Evolutionary conservation across 257 asterid species (phyloP).

Genomic region (Mentha longifolia): DNA sequence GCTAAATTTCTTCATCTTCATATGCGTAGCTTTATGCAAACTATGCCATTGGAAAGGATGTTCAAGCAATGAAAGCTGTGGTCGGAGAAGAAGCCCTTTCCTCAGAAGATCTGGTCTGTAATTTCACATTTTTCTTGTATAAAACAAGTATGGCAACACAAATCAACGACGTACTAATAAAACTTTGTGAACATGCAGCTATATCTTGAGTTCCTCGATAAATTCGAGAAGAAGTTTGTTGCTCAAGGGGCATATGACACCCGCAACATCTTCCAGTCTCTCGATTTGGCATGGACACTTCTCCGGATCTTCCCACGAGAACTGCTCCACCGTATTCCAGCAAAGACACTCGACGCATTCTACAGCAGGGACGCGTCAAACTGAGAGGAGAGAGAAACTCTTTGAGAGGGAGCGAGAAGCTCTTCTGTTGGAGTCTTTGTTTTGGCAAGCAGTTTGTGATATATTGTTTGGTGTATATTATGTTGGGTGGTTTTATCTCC

Average conservation of each 20-base stretch:
- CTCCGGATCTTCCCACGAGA: constrained; percentile 98
- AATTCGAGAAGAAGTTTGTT: constrained; percentile 84
- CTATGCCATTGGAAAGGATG: constrained; percentile 87
- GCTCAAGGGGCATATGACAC: constrained; percentile 86
- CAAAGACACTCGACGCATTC: constrained; percentile 85
- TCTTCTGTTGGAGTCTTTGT: constrained; percentile 37
- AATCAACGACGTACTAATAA: constrained; percentile 22
- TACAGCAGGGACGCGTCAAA: constrained; percentile 92
- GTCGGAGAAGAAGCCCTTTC: constrained; percentile 93
- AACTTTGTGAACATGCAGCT: constrained; percentile 45
- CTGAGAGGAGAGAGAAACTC: constrained; percentile 30
- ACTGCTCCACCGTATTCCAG: constrained; percentile 98
- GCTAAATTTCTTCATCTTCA: background rate
- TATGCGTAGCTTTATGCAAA: constrained; percentile 65
- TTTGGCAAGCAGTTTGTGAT: constrained; percentile 40
- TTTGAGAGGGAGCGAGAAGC: constrained; percentile 15
- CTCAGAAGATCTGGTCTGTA: constrained; percentile 80
- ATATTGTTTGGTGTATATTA: constrained; percentile 40
- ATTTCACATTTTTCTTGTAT: background rate
- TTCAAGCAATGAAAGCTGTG: constrained; percentile 91
- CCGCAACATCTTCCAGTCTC: constrained; percentile 91
- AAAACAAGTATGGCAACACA: constrained; percentile 13
- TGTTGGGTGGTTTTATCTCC: constrained; percentile 40
- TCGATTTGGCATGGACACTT: constrained; percentile 97
- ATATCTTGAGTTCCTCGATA: constrained; percentile 80